A percentile compares a stretch with the other conserved stretches of the same genome.
Conservation (phyloP, 2,329 filamentous ascomycete genomes). For the Monilinia vaccinii-corymbosi region DNA sequence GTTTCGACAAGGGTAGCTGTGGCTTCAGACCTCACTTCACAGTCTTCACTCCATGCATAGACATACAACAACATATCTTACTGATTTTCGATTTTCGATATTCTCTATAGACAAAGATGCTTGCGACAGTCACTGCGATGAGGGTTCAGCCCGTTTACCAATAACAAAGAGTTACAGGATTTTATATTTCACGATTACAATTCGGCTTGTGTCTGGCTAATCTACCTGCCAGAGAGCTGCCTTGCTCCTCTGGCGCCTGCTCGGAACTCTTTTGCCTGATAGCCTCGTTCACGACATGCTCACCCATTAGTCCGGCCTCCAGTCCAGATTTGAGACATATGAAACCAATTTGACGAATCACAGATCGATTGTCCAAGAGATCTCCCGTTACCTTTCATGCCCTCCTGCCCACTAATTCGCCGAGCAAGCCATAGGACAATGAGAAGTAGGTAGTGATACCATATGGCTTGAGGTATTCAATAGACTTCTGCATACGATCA, state of each 20-base stretch:
- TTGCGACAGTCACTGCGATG: no score
- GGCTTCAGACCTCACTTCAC: neutral
- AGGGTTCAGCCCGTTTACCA: no score
- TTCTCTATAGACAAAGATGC: no score
- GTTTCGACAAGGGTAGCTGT: slow-evolving; percentile 8
- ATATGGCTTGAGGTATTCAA: neutral
- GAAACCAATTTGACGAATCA: no score
- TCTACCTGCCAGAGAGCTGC: neutral
- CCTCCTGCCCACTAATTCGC: neutral
- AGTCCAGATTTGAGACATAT: no score
- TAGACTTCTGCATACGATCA: neutral
- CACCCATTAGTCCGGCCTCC: no score
- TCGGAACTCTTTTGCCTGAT: neutral
- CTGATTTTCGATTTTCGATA: no score
- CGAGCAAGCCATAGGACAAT: neutral
- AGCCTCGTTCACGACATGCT: no score
- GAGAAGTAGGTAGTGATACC: neutral
- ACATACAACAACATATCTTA: neutral
- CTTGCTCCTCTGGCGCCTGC: neutral
- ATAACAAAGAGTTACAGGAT: neutral
- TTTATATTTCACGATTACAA: neutral
- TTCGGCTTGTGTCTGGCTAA: neutral
- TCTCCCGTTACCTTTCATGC: neutral
- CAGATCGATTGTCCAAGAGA: no score
- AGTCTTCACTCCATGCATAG: neutral